Base-by-base conservation (phyloP, 306 rosid genomes). In the Rosa persica region DNA sequence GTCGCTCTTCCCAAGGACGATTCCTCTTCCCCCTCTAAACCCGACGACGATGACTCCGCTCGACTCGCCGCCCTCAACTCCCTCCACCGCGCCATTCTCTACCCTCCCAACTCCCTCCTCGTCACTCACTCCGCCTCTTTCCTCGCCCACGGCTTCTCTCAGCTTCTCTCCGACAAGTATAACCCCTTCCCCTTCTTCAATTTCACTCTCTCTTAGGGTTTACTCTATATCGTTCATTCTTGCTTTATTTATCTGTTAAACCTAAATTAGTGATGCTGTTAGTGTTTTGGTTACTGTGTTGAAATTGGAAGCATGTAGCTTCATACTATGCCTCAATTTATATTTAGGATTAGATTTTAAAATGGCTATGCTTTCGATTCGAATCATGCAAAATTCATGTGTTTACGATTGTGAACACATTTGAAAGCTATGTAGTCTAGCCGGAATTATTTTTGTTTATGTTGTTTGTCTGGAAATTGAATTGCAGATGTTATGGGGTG, bases 101-200 rank as follows among this genome's bases (percentile, higher is more conserved):
- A 89, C 83, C 96, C 93, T 5, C 94, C 89, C 80, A 92, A 94
- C 85, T 89, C 94, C 70, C 87, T 94, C 78, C 97, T 94, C 80
- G 87, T 94, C 74, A 75, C 98, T 40, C 96, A 92, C 89, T 94
- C 97, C 79, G 97, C 98, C 83, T 55, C 88, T 80, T 92, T 92
- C 81, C 97, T 94, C 60, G 83, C 90, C 47, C 97, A 89, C 79
- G 89, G 93, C 76, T 88, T 94, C 86, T 90, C 94, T 74, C 94
- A 90, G 87, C 97, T 94, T 48, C 92, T 94, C 74, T 87, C 98
- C 74, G 93, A 92, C 61, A 94, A 90, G 98, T 90, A 83, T 81
- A 47, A 39, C 12, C 47, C 30, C 47, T 38, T 67, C 40, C 12
- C 27, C 38, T 42, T 13, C 13, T 60, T 80, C 65, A 19, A 40